These are phyloP conservation scores for Escovopsis sp. DNA, from an alignment of 2,329 filamentous ascomycete species.

Conservation along the genomic window DNA sequence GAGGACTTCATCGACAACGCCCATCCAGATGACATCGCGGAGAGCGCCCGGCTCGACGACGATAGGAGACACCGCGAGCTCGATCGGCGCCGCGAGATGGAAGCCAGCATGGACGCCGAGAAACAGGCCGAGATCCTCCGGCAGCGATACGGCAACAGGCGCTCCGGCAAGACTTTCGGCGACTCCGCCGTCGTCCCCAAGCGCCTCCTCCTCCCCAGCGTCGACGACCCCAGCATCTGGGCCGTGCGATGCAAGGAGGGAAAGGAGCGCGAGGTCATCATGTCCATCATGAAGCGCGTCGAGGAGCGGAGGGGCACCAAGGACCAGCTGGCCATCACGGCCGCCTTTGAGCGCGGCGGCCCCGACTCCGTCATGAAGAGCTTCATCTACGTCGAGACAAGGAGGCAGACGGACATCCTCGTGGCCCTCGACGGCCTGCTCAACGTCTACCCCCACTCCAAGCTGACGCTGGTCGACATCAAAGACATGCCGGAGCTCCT, in stretches of 20 bases:
- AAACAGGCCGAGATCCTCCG: slow-evolving; percentile 77
- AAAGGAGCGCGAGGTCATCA: slow-evolving; percentile 85
- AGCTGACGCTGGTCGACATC: slow-evolving; percentile 78
- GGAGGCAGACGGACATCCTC: slow-evolving; percentile 72
- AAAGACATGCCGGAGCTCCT: slow-evolving; percentile 98
- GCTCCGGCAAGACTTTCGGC: slow-evolving; percentile 45
- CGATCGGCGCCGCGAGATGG: slow-evolving; percentile 77
- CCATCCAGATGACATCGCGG: slow-evolving; percentile 77
- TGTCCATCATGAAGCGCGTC: slow-evolving; percentile 75
- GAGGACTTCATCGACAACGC: slow-evolving; percentile 79
- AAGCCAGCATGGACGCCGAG: slow-evolving; percentile 80
- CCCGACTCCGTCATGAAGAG: slow-evolving; percentile 73
- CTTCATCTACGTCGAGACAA: slow-evolving; percentile 88
- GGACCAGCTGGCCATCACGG: slow-evolving; percentile 69
- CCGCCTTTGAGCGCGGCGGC: slow-evolving; percentile 78
- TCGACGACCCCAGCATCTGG: slow-evolving; percentile 94
- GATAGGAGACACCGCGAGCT: slow-evolving; percentile 89
- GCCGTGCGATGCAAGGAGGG: slow-evolving; percentile 84
- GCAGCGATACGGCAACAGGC: slow-evolving; percentile 73
- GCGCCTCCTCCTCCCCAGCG: slow-evolving; percentile 73
- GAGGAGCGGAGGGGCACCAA: slow-evolving; percentile 66
- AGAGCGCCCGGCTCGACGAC: slow-evolving; percentile 66
- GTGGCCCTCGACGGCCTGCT: slow-evolving; percentile 69
- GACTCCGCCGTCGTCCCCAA: slow-evolving; percentile 71
- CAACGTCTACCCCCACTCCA: slow-evolving; percentile 78